Percentiles rank a stretch among this genome's conserved stretches.
Conservation (phyloP, 139 green algal species). For the Eudorina sp. region DNA sequence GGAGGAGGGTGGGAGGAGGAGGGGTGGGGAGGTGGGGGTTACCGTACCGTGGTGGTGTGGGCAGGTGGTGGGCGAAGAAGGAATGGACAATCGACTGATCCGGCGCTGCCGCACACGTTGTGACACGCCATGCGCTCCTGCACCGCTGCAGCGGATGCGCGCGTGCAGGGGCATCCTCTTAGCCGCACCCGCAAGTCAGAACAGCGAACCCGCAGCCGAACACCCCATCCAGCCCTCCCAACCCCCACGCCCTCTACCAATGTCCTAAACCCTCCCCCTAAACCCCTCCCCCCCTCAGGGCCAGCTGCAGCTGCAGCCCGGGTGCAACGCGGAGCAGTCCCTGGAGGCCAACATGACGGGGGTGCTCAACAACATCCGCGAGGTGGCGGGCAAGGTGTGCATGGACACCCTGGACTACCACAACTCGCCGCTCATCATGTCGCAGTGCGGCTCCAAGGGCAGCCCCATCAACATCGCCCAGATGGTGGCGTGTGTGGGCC, state of each 20-base stretch:
- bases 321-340: conserved; percentile 91
- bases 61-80: too few relatives aligned
- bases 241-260: neutral
- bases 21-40: neutral
- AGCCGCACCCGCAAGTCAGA: too few relatives aligned
- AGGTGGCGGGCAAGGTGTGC: conserved; percentile 91
- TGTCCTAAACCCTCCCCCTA: neutral
- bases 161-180: too few relatives aligned
- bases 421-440: conserved; percentile 98
- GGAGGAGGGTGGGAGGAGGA: neutral
- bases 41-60: too few relatives aligned
- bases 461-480: conserved; percentile 97
- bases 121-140: too few relatives aligned
- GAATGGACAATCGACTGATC: too few relatives aligned
- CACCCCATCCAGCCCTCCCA: neutral
- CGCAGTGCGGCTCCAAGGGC: conserved; percentile 95
- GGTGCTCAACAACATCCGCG: conserved; percentile 93
- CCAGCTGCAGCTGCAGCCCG: conserved; percentile 83
- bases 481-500: conserved; percentile 98
- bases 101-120: too few relatives aligned
- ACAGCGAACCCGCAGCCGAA: too few relatives aligned
- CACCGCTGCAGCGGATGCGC: too few relatives aligned
- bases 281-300: conserved; percentile 55
- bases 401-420: conserved; percentile 88
- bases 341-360: conserved; percentile 89